Evolutionary conservation across 192 early-diverging fungal species (phyloP).

Genomic region (Chytriomyces confervae): DNA sequence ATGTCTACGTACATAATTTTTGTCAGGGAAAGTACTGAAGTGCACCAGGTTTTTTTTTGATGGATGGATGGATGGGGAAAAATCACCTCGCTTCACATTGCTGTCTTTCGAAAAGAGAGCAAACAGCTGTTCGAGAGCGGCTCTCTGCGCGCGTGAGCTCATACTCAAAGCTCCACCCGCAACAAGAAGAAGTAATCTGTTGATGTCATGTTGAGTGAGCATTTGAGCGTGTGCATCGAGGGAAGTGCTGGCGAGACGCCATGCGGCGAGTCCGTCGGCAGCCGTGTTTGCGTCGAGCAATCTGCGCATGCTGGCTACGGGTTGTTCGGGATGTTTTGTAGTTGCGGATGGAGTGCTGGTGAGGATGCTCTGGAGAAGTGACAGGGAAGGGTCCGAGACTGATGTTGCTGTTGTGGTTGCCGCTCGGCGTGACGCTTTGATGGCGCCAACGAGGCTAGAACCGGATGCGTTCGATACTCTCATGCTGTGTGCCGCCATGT

Average conservation of each 20-base stretch:
- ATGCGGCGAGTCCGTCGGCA: background rate
- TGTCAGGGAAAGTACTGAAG: background rate
- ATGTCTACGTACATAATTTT: background rate
- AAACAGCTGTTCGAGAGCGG: background rate
- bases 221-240: background rate
- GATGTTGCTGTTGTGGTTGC: too few relatives aligned
- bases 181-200: background rate
- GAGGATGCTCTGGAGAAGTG: too few relatives aligned
- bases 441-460: too few relatives aligned
- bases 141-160: background rate
- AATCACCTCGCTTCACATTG: background rate
- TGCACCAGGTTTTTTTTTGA: background rate
- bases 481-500: too few relatives aligned
- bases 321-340: too few relatives aligned
- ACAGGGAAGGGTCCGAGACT: too few relatives aligned
- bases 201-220: background rate
- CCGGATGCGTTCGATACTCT: too few relatives aligned
- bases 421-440: too few relatives aligned
- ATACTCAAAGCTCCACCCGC: background rate
- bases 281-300: constrained; percentile 5
- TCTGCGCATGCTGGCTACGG: background rate
- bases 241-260: background rate
- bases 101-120: background rate
- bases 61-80: background rate
- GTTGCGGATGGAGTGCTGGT: too few relatives aligned